Evolutionary conservation across 2,329 filamentous ascomycete species (phyloP), one percentile per base, ranked within the genome.

Genomic region (Diaporthe citriasiana): DNA sequence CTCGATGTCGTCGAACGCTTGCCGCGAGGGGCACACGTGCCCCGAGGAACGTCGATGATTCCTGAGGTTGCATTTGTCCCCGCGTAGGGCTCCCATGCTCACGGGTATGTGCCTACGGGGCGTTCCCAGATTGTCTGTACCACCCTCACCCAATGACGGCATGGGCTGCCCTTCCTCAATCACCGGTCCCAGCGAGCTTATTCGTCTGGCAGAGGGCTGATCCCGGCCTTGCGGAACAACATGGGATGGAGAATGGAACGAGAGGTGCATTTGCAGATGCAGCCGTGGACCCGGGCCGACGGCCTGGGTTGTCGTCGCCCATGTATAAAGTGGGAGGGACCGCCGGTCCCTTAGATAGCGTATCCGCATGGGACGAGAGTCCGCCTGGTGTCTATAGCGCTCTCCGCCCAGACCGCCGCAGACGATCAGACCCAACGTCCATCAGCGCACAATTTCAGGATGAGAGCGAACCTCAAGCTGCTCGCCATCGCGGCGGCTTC

Each of bases 401-500:
- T 60, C 38, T 60, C 33, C 33, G 55, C 56, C 55, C 25, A 27
- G 55, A 22, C 25, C 42, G 42, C 33, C 42, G 40, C 27, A 60
- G 57, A 51, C 40, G 25, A 40, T 19, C 53, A 66, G 70, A 60
- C 53, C 27, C 53, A 30, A 25, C 15, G 6, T 30, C 33, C 51
- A 25, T 25, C 42, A 47, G 47, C 63, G 55, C 42, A 33, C 40
- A 45, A 45, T n/a, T 50, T 25, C 40, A 68, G 60, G 25, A 70
- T 53, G 59, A 59, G 30, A 38, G 47, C 63, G n/a, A 53, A 40
- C 45, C 47, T 68, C 47, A 35, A 45, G 33, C 45, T 74, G 50
- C 63, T 78, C 71, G 78, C 78, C 74, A 77, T 80, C 35, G 77
- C 83, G 77, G 81, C 81, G 69, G 81, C 81, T 35, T 82, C 81